A percentile compares a stretch with the other conserved stretches of the same genome.
Conservation (phyloP, 2,329 filamentous ascomycete genomes). For the Macrophomina tecta region DNA sequence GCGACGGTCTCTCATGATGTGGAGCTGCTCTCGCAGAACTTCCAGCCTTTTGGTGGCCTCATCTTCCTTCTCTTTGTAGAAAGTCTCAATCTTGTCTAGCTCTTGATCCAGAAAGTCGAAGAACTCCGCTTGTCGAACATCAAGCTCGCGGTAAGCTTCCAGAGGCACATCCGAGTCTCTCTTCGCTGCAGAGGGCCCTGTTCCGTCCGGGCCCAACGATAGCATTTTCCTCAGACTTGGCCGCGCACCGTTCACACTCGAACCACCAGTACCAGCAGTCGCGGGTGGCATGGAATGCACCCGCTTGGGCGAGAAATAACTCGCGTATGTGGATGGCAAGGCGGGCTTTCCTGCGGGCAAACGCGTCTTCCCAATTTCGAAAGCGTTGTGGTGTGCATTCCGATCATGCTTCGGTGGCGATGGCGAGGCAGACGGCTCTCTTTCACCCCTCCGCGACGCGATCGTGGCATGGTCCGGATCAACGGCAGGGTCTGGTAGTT, state of each 20-base stretch:
- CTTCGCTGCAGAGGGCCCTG: conserved; percentile 35
- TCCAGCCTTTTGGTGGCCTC: conserved; percentile 77
- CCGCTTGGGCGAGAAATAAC: conserved; percentile 48
- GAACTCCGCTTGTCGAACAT: conserved; percentile 80
- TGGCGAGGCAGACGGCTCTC: conserved; percentile 35
- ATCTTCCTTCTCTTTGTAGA: conserved; percentile 87
- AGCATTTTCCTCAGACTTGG: conserved; percentile 48
- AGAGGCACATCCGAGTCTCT: conserved; percentile 57
- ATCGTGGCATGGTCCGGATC: conserved; percentile 45
- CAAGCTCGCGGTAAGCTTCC: conserved; percentile 68
- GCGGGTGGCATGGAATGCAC: conserved; percentile 47
- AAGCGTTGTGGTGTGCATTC: conserved; percentile 43
- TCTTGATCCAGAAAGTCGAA: conserved; percentile 83
- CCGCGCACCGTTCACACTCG: conserved; percentile 34
- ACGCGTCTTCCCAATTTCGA: conserved; percentile 51
- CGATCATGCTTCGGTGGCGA: conserved; percentile 4
- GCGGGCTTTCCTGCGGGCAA: conserved; percentile 38
- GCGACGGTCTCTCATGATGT: conserved; percentile 88
- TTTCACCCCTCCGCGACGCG: conserved; percentile 25
- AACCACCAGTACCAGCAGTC: conserved; percentile 20
- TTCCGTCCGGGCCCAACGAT: conserved; percentile 49
- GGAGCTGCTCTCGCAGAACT: conserved; percentile 80
- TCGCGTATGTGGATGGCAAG: conserved; percentile 41
- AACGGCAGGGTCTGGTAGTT: conserved; percentile 68
- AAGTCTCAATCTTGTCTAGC: conserved; percentile 87